Percentiles rank a stretch among this genome's conserved stretches.
Conservation (phyloP, 441 rosid species). For the Populus hybrid region DNA sequence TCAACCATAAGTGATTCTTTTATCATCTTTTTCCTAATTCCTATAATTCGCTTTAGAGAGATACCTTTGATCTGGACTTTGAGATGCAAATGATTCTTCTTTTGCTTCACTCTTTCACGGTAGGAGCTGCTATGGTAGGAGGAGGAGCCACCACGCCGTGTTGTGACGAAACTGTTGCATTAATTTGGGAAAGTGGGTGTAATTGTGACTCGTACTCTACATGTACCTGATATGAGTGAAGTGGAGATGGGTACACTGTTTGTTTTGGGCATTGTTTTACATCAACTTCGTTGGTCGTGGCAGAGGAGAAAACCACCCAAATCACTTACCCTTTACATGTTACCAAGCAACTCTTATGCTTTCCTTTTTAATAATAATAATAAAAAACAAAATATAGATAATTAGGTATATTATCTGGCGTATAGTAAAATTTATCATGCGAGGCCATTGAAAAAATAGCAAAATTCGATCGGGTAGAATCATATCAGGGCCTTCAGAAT, state of each 20-base stretch:
- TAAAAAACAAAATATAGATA: too few relatives aligned
- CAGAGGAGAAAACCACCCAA: too few relatives aligned
- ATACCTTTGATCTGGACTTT: not conserved
- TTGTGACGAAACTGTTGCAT: not conserved
- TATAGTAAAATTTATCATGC: not conserved
- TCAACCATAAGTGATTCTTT: not conserved
- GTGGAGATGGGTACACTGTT: too few relatives aligned
- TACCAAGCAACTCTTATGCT: too few relatives aligned
- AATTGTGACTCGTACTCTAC: not conserved
- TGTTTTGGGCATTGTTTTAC: not conserved
- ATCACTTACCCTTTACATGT: too few relatives aligned
- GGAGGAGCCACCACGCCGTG: not conserved
- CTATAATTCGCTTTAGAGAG: not conserved
- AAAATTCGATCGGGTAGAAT: not conserved
- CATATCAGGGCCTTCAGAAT: not conserved
- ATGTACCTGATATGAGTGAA: not conserved
- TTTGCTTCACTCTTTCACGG: not conserved
- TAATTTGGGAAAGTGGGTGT: not conserved
- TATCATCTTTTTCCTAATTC: not conserved
- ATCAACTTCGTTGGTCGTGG: not conserved
- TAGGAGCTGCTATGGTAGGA: too few relatives aligned
- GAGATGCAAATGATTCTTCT: not conserved
- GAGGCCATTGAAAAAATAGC: not conserved
- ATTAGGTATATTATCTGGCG: not conserved
- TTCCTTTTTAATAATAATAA: too few relatives aligned